Evolutionary conservation across 2,329 filamentous ascomycete genomes (phyloP), one percentile per base, ranked within the genome.

Genomic region (Lasiodiplodia citricola): DNA sequence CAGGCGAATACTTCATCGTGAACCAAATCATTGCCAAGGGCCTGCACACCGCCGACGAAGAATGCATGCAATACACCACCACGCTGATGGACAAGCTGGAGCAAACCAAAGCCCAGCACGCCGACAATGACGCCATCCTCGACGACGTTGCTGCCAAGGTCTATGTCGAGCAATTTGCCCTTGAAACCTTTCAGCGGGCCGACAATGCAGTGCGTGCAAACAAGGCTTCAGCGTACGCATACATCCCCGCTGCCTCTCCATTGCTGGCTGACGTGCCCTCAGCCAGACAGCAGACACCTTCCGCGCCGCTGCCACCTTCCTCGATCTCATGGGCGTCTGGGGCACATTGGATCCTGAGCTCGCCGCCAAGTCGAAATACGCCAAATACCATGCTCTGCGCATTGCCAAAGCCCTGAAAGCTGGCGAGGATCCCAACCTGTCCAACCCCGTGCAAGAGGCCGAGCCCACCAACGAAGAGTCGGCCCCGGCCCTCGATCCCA

Each of bases 221-320:
- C 81, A 94, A 91, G 77, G 94, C 93, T 70, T 94, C 93, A 51
- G 90, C 88, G 91, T 93, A 81, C 58, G 71, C 23, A 16, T 21
- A 37, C 55, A 14, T 2, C 7, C 4, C 38, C 58, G 14, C 51
- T 54, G 56, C 71, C 70, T 31, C 60, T 41, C 21, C 18, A 16
- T 52, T 14, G 56, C 6, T 8, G 35, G 56, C 72, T 72, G 68
- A 72, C 21, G 16, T 5, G 3, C 4, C 37, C 16, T 25, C 63
- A 94, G 92, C 74, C 92, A 96, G 86, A 99, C 96, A 0, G 94
- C 93, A 69, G 93, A 96, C 77, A 98, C 94, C 0, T 97, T 98
- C 73, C 91, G 94, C 76, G 96, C 96, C 1, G 93, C 96, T 0
- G 91, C 93, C 0, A 97, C 94, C 0, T 98, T 99, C 79, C 90